Conservation (phyloP, 441 rosid genomes). For the Populus hybrid region DNA sequence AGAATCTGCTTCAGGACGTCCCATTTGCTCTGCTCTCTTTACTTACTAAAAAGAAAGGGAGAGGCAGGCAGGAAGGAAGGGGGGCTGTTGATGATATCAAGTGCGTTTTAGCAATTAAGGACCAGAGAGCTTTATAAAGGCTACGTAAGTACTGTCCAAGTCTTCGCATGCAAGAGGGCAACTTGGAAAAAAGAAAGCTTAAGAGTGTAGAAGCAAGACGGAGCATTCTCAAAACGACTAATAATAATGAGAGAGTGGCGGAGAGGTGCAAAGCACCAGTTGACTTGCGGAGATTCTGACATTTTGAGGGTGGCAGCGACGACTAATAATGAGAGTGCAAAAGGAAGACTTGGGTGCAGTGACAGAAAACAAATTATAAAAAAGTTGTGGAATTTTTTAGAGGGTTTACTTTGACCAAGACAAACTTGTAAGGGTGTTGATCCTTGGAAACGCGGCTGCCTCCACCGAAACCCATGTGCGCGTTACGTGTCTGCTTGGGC, state of each 20-base stretch:
- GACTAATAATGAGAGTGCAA: not conserved
- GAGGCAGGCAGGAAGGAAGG: too few relatives aligned
- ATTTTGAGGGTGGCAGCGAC: not conserved
- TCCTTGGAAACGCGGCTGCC: not conserved
- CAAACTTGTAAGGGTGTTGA: not conserved
- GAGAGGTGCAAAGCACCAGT: not conserved
- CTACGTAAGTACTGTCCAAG: not conserved
- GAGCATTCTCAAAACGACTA: not conserved
- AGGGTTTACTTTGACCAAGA: slow-evolving; percentile 22
- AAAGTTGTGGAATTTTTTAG: not conserved
- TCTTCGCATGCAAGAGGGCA: not conserved
- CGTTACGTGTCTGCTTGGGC: too few relatives aligned
- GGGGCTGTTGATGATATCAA: not conserved
- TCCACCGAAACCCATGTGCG: not conserved
- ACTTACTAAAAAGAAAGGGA: not conserved
- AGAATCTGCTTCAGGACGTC: slow-evolving; percentile 17
- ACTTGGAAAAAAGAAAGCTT: not conserved
- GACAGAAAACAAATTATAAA: not conserved
- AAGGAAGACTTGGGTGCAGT: not conserved
- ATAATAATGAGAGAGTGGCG: not conserved
- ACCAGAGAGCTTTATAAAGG: not conserved
- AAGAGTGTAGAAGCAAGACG: too few relatives aligned
- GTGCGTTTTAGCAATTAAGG: not conserved
- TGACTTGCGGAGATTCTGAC: not conserved
- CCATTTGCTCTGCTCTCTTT: slow-evolving; percentile 15